A percentile compares a stretch with the other conserved stretches of the same genome.
Conservation (phyloP, 257 asterid species). For the Mitragyna speciosa region DNA sequence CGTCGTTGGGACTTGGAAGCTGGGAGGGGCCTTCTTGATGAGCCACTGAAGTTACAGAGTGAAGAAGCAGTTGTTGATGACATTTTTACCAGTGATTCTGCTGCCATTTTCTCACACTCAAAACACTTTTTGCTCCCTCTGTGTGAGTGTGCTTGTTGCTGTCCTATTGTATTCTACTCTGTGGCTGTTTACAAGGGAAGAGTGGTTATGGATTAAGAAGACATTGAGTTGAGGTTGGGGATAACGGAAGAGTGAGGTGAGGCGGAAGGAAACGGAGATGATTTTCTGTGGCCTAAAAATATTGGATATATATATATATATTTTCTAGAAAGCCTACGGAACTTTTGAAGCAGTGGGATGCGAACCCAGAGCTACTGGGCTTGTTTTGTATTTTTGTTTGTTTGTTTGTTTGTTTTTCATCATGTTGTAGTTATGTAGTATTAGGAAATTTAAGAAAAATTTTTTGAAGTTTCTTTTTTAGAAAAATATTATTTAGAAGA, state of each 20-base stretch:
- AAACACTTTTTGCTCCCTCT: slow-evolving; percentile 13
- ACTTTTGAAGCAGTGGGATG: no score
- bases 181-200: not conserved
- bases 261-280: not conserved
- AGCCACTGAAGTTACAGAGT: slow-evolving; percentile 66
- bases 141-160: not conserved
- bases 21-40: slow-evolving; percentile 48
- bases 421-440: no score
- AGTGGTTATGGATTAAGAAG: not conserved
- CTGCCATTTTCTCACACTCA: slow-evolving; percentile 50
- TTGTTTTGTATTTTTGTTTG: no score
- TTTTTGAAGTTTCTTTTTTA: no score
- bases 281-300: slow-evolving; percentile 13
- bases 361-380: no score
- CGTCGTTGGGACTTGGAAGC: slow-evolving; percentile 44
- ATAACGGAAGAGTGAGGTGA: slow-evolving; percentile 20
- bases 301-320: not conserved
- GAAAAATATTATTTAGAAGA: no score
- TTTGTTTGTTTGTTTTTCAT: no score
- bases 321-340: no score
- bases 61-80: slow-evolving; percentile 63
- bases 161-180: not conserved
- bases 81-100: slow-evolving; percentile 61
- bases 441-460: no score
- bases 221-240: slow-evolving; percentile 8